Evolutionary conservation across 768 basidiomycete genomes (phyloP).

Genomic region (Boletus tylopilopsis): DNA sequence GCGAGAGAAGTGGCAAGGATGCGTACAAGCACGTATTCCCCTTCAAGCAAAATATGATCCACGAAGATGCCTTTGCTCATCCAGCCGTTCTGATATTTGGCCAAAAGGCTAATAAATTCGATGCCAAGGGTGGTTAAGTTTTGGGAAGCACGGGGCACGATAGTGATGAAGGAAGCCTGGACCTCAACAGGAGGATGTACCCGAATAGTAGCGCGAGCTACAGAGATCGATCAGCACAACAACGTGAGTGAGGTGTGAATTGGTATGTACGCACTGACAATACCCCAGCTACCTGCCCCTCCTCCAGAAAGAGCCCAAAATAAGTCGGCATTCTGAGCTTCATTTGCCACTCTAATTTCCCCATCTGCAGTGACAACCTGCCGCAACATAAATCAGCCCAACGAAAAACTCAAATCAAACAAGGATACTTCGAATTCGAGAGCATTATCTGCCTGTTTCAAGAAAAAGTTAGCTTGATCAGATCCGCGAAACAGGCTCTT

Average conservation of each 20-base stretch:
- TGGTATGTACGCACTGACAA: constrained; percentile 7
- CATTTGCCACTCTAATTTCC: not conserved
- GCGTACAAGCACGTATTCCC: constrained; percentile 10
- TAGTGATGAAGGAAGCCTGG: not conserved
- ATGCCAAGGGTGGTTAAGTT: not conserved
- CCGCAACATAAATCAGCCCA: not conserved
- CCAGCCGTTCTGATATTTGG: not conserved
- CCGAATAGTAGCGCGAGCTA: constrained; percentile 18
- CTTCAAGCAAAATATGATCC: not conserved
- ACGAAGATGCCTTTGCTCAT: not conserved
- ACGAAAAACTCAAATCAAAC: not conserved
- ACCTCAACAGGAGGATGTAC: constrained; percentile 3
- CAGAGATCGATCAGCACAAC: not conserved
- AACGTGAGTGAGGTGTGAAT: not conserved
- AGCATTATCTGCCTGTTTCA: constrained; percentile 41
- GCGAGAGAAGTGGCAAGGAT: not conserved
- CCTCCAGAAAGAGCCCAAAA: not conserved
- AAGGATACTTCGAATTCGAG: constrained; percentile 36
- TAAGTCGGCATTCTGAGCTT: not conserved
- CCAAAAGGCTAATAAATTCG: not conserved
- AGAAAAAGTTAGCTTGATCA: not conserved
- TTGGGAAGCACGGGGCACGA: not conserved
- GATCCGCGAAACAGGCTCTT: not conserved
- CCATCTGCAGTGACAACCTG: not conserved
- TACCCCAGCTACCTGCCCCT: not conserved